phyloP scores from a whole-genome alignment of 139 green algal genomes.

The Haematococcus lacustris region DNA sequence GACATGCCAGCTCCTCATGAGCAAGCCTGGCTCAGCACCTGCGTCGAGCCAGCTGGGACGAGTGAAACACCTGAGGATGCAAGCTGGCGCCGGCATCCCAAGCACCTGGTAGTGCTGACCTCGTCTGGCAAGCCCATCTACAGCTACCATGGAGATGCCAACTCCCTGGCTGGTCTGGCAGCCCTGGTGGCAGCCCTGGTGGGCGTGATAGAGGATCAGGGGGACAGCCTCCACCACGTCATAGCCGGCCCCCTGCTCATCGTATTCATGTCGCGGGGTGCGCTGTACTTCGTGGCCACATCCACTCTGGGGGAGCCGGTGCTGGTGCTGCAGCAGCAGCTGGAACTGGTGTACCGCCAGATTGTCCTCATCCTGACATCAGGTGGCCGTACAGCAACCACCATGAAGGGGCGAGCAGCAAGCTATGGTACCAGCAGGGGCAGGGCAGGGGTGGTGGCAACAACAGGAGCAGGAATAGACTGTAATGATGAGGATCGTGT shows the following conservation, averaged over 20 bases:
- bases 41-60: too few relatives aligned
- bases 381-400: too few relatives aligned
- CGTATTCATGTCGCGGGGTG: slow-evolving; percentile 53
- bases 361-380: slow-evolving; percentile 40
- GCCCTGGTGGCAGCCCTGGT: slow-evolving; percentile 59
- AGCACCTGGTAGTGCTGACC: slow-evolving; percentile 74
- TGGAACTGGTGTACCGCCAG: slow-evolving; percentile 54
- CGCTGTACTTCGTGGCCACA: slow-evolving; percentile 59
- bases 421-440: neutral
- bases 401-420: neutral
- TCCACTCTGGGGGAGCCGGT: slow-evolving; percentile 43
- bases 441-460: neutral
- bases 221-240: slow-evolving; percentile 38
- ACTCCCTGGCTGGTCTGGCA: slow-evolving; percentile 51
- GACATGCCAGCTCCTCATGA: too few relatives aligned
- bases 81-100: slow-evolving; percentile 8
- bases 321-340: slow-evolving; percentile 38
- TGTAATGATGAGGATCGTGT: neutral
- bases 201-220: slow-evolving; percentile 39
- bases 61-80: too few relatives aligned
- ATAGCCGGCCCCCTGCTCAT: slow-evolving; percentile 47
- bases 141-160: slow-evolving; percentile 55
- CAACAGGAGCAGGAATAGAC: neutral
- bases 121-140: slow-evolving; percentile 71
- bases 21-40: too few relatives aligned